phyloP scores from a whole-genome alignment of 495 filamentous ascomycete species.

The Acidiella bohemica region DNA sequence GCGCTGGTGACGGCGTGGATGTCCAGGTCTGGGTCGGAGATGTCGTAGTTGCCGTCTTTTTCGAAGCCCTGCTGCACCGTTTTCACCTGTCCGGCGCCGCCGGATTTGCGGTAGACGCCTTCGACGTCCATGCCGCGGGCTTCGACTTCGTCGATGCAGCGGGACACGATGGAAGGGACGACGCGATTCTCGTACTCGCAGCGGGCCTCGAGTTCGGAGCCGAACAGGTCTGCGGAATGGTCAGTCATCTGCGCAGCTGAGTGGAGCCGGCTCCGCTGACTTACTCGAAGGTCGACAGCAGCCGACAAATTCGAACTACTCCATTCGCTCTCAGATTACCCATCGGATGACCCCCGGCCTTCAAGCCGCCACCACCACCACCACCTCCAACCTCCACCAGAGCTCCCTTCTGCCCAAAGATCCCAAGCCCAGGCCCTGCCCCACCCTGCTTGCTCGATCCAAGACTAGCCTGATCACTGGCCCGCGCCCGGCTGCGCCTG shows the following conservation, averaged over 20 bases:
- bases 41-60: slow-evolving; percentile 66
- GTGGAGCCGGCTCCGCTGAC: no score
- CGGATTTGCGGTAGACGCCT: slow-evolving; percentile 96
- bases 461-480: slow-evolving; percentile 17
- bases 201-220: slow-evolving; percentile 74
- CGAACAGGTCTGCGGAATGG: slow-evolving; percentile 75
- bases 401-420: slow-evolving; percentile 56
- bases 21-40: slow-evolving; percentile 84
- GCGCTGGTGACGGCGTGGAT: slow-evolving; percentile 93
- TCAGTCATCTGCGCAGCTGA: no score
- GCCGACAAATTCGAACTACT: slow-evolving; percentile 20
- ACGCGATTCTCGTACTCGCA: slow-evolving; percentile 80
- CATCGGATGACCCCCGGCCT: slow-evolving; percentile 31
- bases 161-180: slow-evolving; percentile 79
- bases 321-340: slow-evolving; percentile 45
- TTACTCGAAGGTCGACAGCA: no score
- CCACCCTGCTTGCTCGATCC: no score
- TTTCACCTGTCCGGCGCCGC: slow-evolving; percentile 76
- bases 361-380: slow-evolving; percentile 27
- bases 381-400: no score
- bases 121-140: slow-evolving; percentile 94
- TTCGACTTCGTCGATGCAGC: slow-evolving; percentile 97
- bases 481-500: slow-evolving; percentile 1
- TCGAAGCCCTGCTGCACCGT: slow-evolving; percentile 83
- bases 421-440: slow-evolving; percentile 58